Percentiles rank a stretch among this genome's conserved stretches.
Evolutionary conservation across 177 flowering plant species (phyloP).

Genomic region (Vitis hybrid): DNA sequence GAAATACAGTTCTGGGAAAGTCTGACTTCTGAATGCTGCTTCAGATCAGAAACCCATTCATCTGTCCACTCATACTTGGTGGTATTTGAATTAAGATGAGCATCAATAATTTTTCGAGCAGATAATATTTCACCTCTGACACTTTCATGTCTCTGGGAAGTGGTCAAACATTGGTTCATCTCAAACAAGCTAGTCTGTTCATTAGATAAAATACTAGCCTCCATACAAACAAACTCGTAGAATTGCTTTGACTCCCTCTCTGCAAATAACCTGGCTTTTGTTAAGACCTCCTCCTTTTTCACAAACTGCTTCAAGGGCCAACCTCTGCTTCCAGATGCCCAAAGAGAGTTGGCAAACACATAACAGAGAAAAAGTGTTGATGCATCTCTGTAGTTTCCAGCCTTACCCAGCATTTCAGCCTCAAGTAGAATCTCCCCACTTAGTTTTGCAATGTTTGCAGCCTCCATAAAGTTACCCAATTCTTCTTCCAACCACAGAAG

Average conservation of each 20-base stretch:
- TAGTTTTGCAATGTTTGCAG: conserved; percentile 51
- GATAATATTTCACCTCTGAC: conserved; percentile 39
- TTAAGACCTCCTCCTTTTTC: conserved; percentile 36
- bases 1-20: conserved; percentile 34
- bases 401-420: conserved; percentile 55
- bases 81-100: conserved; percentile 26
- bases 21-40: conserved; percentile 17
- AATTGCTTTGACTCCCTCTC: conserved; percentile 23
- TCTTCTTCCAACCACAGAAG: conserved; percentile 60
- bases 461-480: conserved; percentile 54
- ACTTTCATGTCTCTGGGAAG: conserved; percentile 28
- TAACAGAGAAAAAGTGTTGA: conserved; percentile 33
- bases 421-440: conserved; percentile 49
- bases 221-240: conserved; percentile 24
- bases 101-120: conserved; percentile 50
- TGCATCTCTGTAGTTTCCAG: conserved; percentile 44
- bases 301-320: conserved; percentile 53
- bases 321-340: conserved; percentile 43
- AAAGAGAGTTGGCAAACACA: conserved; percentile 40
- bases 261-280: conserved; percentile 36
- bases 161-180: conserved; percentile 22
- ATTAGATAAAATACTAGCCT: conserved; percentile 29
- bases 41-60: conserved; percentile 24
- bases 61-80: conserved; percentile 47
- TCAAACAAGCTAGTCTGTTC: conserved; percentile 21